phyloP scores from a whole-genome alignment of 139 green algal genomes.

The Desmodesmus armatus region DNA sequence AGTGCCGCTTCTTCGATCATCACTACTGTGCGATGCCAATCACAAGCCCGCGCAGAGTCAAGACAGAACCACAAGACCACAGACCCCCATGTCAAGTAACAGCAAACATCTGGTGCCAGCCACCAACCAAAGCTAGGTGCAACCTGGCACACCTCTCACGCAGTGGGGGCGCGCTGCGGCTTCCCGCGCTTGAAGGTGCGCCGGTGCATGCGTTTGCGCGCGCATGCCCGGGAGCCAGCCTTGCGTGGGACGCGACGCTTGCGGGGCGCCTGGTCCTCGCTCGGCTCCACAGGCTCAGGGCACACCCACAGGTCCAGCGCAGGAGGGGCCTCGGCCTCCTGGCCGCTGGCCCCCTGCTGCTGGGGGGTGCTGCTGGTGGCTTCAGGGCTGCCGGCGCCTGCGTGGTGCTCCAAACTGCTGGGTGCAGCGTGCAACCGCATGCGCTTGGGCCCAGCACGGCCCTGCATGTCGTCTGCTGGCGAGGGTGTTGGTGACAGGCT shows the following conservation, averaged over 20 bases:
- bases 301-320: background rate
- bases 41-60: too few relatives aligned
- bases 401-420: background rate
- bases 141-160: too few relatives aligned
- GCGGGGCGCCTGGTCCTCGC: background rate
- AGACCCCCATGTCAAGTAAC: too few relatives aligned
- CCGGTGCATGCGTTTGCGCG: slow-evolving; percentile 38
- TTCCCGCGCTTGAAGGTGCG: background rate
- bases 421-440: background rate
- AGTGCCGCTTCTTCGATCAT: too few relatives aligned
- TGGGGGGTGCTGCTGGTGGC: slow-evolving; percentile 6
- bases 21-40: too few relatives aligned
- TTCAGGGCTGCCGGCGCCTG: slow-evolving; percentile 3
- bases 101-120: too few relatives aligned
- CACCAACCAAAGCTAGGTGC: too few relatives aligned
- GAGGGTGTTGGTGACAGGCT: background rate
- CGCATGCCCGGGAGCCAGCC: background rate
- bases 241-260: background rate
- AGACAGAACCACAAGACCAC: too few relatives aligned
- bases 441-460: background rate
- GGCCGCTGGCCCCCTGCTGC: background rate
- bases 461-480: slow-evolving; percentile 10
- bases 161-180: slow-evolving; percentile 19
- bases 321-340: background rate
- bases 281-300: background rate